Conservation (phyloP, 2,329 filamentous ascomycete genomes). For the Penicillium olsonii region DNA sequence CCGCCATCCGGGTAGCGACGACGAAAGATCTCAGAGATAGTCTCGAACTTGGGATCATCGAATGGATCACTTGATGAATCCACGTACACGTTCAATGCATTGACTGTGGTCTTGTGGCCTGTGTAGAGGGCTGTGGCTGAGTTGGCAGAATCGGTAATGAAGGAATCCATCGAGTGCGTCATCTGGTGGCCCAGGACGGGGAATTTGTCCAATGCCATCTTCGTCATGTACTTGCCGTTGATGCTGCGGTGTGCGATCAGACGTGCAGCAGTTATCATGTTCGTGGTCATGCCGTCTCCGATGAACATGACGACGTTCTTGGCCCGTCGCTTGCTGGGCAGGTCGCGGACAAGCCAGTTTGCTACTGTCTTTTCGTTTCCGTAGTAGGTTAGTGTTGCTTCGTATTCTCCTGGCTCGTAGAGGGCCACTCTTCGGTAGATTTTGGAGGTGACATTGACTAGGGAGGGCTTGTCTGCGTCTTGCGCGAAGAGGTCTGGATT, state of each 20-base stretch:
- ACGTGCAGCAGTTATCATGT: conserved; percentile 65
- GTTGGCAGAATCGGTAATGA: conserved; percentile 86
- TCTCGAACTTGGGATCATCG: conserved; percentile 86
- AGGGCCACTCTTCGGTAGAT: conserved; percentile 74
- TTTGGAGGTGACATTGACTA: conserved; percentile 80
- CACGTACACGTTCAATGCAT: conserved; percentile 77
- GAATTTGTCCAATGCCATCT: conserved; percentile 78
- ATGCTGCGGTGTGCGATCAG: conserved; percentile 78
- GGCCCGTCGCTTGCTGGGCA: conserved; percentile 69
- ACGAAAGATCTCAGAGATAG: conserved; percentile 70
- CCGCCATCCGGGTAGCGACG: conserved; percentile 63
- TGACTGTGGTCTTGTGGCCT: conserved; percentile 81
- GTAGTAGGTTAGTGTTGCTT: conserved; percentile 75
- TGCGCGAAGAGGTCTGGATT: conserved; percentile 68
- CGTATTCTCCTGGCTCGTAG: conserved; percentile 77
- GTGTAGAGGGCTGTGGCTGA: conserved; percentile 78
- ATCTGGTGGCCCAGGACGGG: conserved; percentile 86
- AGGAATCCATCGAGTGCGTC: conserved; percentile 81
- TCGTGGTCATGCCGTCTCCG: conserved; percentile 63
- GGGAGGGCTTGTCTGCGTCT: conserved; percentile 66
- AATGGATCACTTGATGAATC: conserved; percentile 73
- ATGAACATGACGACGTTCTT: conserved; percentile 89
- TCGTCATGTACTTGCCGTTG: conserved; percentile 80
- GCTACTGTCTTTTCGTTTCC: conserved; percentile 70
- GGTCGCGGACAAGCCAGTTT: conserved; percentile 73